Evolutionary conservation across 345 rosid species (phyloP).

Genomic region (Camelina laxa): DNA sequence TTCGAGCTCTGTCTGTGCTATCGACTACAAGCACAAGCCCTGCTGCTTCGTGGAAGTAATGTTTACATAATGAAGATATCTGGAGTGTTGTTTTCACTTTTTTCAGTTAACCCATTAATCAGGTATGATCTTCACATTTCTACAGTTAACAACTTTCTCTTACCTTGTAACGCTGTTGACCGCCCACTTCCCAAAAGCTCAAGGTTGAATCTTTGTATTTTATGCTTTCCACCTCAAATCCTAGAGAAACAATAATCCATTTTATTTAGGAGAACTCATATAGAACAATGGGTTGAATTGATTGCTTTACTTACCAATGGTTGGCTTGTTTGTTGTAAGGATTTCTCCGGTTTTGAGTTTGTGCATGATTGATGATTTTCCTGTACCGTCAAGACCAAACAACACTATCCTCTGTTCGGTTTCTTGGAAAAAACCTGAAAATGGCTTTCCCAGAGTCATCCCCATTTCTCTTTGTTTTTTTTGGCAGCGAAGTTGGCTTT

Average conservation of each 20-base stretch:
- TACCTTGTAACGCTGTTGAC: conserved; percentile 25
- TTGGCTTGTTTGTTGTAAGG: conserved; percentile 11
- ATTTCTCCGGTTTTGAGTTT: conserved; percentile 39
- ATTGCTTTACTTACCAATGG: conserved; percentile 20
- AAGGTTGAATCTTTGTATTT: conserved; percentile 36
- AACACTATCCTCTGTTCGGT: conserved; percentile 26
- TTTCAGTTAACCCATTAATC: neutral
- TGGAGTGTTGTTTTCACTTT: conserved; percentile 1
- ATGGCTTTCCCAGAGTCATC: conserved; percentile 28
- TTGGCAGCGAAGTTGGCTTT: neutral
- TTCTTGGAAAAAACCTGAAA: conserved; percentile 26
- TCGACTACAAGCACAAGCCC: conserved; percentile 42
- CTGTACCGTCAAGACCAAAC: conserved; percentile 31
- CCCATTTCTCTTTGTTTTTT: conserved; percentile 32
- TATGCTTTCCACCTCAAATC: conserved; percentile 14
- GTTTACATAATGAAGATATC: conserved; percentile 2
- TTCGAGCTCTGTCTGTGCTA: conserved; percentile 37
- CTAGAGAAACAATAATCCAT: neutral
- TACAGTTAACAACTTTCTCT: neutral
- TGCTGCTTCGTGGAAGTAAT: neutral
- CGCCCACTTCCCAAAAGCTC: conserved; percentile 22
- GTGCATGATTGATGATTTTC: conserved; percentile 40
- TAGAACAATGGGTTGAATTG: neutral
- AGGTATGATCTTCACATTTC: neutral
- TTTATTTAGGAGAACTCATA: neutral